A percentile compares a stretch with the other conserved stretches of the same genome.
Evolutionary conservation across 2,329 filamentous ascomycete genomes (phyloP).

Genomic region (Xylaria hypoxylon): DNA sequence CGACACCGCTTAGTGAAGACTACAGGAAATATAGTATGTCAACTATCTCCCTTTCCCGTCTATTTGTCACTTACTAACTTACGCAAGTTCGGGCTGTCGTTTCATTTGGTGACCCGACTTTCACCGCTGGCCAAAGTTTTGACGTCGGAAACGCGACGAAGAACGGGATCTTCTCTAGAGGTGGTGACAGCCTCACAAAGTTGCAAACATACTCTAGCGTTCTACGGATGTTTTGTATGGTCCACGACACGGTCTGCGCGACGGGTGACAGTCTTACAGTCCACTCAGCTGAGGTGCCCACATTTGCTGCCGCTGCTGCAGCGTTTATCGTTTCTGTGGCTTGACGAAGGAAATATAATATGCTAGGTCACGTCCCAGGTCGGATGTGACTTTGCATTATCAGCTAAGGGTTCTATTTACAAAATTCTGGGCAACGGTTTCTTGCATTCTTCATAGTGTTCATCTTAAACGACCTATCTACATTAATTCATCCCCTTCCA

Average conservation of each 20-base stretch:
- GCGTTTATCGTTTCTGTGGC: conserved; percentile 25
- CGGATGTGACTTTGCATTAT: not conserved
- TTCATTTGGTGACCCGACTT: conserved; percentile 38
- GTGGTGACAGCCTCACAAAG: conserved; percentile 32
- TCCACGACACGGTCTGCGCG: conserved; percentile 35
- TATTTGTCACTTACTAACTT: conserved; percentile 7
- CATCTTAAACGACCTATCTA: not conserved
- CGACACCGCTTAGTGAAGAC: conserved; percentile 15
- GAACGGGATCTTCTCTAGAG: conserved; percentile 37
- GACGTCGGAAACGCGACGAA: conserved; percentile 34
- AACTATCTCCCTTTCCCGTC: not conserved
- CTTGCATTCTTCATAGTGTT: not conserved
- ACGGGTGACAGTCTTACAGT: conserved; percentile 21
- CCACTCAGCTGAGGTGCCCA: conserved; percentile 34
- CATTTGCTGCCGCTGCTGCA: conserved; percentile 26
- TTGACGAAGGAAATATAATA: conserved; percentile 1
- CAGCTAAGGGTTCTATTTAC: not conserved
- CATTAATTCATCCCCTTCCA: not conserved
- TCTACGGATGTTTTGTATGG: conserved; percentile 35
- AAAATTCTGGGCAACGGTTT: not conserved
- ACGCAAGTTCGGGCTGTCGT: conserved; percentile 25
- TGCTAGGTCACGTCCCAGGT: not conserved
- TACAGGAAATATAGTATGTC: conserved; percentile 35
- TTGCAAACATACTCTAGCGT: conserved; percentile 28
- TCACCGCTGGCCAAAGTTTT: conserved; percentile 35